These are phyloP conservation scores for Sclerotinia borealis DNA, from an alignment of 2,329 filamentous ascomycete genomes.

Conservation along the genomic window DNA sequence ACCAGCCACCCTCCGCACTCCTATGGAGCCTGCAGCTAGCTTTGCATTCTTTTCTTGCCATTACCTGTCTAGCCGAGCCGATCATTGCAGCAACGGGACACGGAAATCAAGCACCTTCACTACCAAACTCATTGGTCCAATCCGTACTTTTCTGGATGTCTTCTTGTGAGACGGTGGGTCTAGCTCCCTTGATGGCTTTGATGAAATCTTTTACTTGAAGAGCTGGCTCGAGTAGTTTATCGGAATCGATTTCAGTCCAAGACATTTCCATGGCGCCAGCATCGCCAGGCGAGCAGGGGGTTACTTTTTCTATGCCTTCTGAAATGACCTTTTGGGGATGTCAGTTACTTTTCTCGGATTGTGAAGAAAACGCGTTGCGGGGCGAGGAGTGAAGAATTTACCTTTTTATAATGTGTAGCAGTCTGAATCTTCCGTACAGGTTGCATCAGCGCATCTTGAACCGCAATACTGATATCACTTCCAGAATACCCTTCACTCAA, in stretches of 20 bases:
- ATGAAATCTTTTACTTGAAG: constrained; percentile 88
- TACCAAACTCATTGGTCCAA: constrained; percentile 95
- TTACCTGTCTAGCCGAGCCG: constrained; percentile 14
- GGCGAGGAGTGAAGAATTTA: constrained; percentile 35
- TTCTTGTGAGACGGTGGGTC: constrained; percentile 84
- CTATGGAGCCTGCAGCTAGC: not conserved
- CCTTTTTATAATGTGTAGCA: constrained; percentile 95
- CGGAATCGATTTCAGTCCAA: constrained; percentile 80
- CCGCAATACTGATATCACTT: constrained; percentile 90
- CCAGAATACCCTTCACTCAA: constrained; percentile 92
- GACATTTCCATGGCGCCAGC: constrained; percentile 83
- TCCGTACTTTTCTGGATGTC: constrained; percentile 81
- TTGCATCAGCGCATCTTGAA: constrained; percentile 96
- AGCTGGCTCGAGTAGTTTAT: constrained; percentile 78
- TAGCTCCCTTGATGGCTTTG: constrained; percentile 79
- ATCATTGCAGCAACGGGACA: not conserved
- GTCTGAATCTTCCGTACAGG: constrained; percentile 95
- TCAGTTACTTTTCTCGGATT: constrained; percentile 7
- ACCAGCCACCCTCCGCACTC: not conserved
- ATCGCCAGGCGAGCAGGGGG: constrained; percentile 92
- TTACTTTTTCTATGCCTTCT: constrained; percentile 63
- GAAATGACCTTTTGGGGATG: constrained; percentile 53
- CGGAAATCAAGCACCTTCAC: constrained; percentile 55
- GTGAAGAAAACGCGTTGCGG: not conserved
- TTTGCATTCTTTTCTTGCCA: constrained; percentile 11